Evolutionary conservation across 139 green algal species (phyloP).

Genomic region (Chlorella ohadii): DNA sequence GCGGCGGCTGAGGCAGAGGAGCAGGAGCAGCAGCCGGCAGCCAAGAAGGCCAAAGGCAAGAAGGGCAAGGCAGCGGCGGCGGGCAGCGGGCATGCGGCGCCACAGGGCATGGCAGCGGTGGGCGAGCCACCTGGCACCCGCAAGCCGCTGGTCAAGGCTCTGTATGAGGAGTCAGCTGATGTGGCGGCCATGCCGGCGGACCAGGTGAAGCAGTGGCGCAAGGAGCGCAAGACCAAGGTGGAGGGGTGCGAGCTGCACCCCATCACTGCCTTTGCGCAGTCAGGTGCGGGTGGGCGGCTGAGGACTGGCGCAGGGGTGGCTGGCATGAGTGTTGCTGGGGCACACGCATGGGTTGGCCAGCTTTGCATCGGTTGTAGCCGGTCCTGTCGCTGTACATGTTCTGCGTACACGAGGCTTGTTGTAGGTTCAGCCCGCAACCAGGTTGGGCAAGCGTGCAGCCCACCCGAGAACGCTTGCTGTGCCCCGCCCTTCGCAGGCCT

Average conservation of each 20-base stretch:
- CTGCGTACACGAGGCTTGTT: too few species aligned
- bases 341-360: too few species aligned
- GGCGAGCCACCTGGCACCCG: slow-evolving; percentile 63
- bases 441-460: too few species aligned
- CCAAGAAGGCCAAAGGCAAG: slow-evolving; percentile 41
- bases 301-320: too few species aligned
- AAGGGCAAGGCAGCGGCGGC: slow-evolving; percentile 10
- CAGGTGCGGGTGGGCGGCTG: slow-evolving; percentile 28
- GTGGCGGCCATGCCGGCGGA: slow-evolving; percentile 43
- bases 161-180: slow-evolving; percentile 64
- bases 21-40: neutral
- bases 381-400: too few species aligned
- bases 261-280: slow-evolving; percentile 39
- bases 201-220: slow-evolving; percentile 50
- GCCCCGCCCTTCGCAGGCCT: slow-evolving; percentile 56
- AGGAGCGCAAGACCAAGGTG: slow-evolving; percentile 61
- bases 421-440: too few species aligned
- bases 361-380: too few species aligned
- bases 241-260: slow-evolving; percentile 44
- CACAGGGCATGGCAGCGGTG: slow-evolving; percentile 55
- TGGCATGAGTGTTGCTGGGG: too few species aligned
- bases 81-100: neutral
- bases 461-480: too few species aligned
- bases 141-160: slow-evolving; percentile 64
- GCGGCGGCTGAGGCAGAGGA: neutral